Conservation (phyloP, 1,284 basidiomycete genomes). For the Ceratobasidium theobromae region DNA sequence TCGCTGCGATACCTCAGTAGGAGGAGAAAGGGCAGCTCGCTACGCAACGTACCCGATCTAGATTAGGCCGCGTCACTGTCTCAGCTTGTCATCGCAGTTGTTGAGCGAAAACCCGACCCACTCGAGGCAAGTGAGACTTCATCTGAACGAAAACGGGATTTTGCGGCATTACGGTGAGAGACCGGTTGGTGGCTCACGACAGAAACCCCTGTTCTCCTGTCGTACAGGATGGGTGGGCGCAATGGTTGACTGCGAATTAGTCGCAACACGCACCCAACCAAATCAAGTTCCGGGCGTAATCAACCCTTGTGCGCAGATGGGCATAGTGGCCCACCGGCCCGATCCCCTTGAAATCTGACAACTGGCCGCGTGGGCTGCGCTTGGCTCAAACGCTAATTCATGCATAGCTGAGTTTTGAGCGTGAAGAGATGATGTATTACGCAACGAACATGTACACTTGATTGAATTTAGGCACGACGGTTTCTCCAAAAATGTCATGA, state of each 20-base stretch:
- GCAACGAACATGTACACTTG: too few species aligned
- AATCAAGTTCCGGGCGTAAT: not conserved
- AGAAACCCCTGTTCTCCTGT: not conserved
- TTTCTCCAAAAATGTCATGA: too few species aligned
- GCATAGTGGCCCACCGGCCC: not conserved
- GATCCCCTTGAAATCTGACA: not conserved
- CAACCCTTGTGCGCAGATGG: not conserved
- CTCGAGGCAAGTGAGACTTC: not conserved
- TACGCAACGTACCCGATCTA: not conserved
- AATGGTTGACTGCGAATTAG: not conserved
- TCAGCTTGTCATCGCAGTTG: not conserved
- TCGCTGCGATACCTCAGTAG: not conserved
- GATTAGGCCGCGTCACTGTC: not conserved
- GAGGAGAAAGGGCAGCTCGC: not conserved
- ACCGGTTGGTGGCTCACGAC: not conserved
- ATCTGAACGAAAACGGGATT: not conserved
- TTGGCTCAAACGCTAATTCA: not conserved
- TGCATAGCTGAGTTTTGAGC: conserved; percentile 6
- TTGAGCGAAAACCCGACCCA: not conserved
- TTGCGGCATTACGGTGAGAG: too few species aligned
- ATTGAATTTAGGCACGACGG: too few species aligned
- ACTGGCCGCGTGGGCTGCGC: not conserved
- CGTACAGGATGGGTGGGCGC: not conserved
- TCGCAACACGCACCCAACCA: not conserved
- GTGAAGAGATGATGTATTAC: not conserved